Base-by-base conservation (phyloP, 192 early-diverging fungal genomes). In the Entomortierella parvispora region DNA sequence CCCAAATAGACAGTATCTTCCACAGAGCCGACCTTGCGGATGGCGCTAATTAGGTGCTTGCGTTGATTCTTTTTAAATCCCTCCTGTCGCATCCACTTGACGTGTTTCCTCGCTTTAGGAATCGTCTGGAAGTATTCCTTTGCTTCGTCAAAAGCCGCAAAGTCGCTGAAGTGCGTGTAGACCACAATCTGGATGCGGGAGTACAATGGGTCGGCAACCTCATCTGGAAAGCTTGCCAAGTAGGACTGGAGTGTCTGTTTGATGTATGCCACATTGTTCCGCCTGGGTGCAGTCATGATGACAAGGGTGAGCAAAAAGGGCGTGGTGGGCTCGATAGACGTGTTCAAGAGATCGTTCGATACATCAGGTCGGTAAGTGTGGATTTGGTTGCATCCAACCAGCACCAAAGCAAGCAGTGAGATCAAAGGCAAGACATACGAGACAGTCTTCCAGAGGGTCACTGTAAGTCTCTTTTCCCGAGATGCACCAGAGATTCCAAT, bases 241-340 rank as follows among this genome's bases (percentile, higher is more conserved):
- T 86, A 86, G 12, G 81, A 82, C 14, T 78, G 52, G 6, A 86
- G 51, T 7, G 82, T 84, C 34, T 68, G 51, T 8, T 69, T 68
- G 15, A 86, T 72, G 49, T 81, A 86, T 34, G 78, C 58, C 15
- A 81, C 81, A 45, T 82, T 75, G 42, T 77, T 80, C 18, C 63
- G 70, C 31, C 85, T 44, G 0, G 85, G 85, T 0, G 85, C 85
- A 4, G 82, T 86, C 85, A 86, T 86, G 43, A 84, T 58, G 10
- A 84, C 56, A 22, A 86, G 68, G 6, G 82, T 74, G 31, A 86
- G 74, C 48, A 86, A 51, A 48, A 72, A 81, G 1, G 50, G 68
- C 23, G 80, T 53, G 18, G 51, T 67, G 26, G 69, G 50, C 9
- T 70, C 65, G n/a, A 84, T 68, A 0, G 40, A 31, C 48, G 61